Base-by-base conservation (phyloP, 768 basidiomycete genomes). In the Xerocomellus chrysenteron region DNA sequence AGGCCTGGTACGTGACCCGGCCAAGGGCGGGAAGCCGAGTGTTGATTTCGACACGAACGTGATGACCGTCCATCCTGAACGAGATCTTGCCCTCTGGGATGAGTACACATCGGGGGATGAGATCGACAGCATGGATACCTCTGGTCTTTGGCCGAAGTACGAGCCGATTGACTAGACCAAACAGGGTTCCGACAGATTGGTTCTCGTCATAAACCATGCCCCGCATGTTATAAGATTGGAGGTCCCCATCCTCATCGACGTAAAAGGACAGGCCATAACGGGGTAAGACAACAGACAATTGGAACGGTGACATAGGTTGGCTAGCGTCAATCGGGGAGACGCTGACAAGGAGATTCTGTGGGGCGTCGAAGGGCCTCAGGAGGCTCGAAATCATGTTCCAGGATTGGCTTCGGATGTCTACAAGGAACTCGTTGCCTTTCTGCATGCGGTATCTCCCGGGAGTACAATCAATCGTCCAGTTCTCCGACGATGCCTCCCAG, bases 121-220 rank as follows among this genome's bases (percentile, higher is more conserved):
- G 40, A 11, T 56, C 59, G 0, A 21, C 28, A 2, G 1, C 30
- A 0, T 19, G 6, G 16, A 40, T 17, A 2, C 12, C 32, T 17
- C 11, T 50, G 6, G 4, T 5, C 54, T 66, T 57, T 54, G 65
- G 62, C 35, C 76, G 68, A 33, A 80, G 68, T 4, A 81, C 68
- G 17, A 79, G 75, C 36, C 62, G 72, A 21, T 65, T 73, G 17
- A 33, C 21, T 17, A 82, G 55, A 7, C 81, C 82, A 41, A 78
- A 68, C 59, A 82, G n/a, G n/a, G n/a, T n/a, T 3, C 78, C 78
- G 2, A 65, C 60, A 0, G 21, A 21, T 21, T 21, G 21, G 21
- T 21, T 21, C 21, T 21, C 21, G 2, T 21, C 21, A 21, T 21
- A 21, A 21, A 21, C 21, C 21, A 21, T 21, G 21, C 21, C 21